Base-by-base conservation (phyloP, 2,329 filamentous ascomycete genomes). In the Lasiodiplodia theobromae region DNA sequence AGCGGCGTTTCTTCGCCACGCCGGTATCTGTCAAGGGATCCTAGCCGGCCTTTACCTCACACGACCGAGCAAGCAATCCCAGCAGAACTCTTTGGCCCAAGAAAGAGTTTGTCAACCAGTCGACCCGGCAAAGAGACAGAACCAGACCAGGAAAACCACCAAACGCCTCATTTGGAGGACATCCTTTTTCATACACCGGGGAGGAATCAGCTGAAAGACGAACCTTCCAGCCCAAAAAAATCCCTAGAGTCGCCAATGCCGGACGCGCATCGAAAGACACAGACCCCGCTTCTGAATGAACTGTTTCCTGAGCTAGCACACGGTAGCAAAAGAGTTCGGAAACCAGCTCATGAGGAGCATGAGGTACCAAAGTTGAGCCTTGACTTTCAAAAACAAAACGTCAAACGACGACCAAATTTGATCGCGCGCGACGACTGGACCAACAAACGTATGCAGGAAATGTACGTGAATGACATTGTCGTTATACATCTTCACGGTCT, bases 401-500 rank as follows among this genome's bases (percentile, higher is more conserved):
- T 12, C 16, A n/a, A 38, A n/a, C 31, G 31, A n/a, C 60, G 60
- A 25, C 23, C 44, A 25, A 12, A 18, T 8, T 10, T 52, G 6
- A 8, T 52, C 3, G n/a, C 11, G 23, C 51, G 60, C 11, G 28
- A 25, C 11, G 25, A 58, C 2, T 60, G 34, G n/a, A 60, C 38
- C 53, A 16, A 28, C 21, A n/a, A 14, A 21, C 14, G 51, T 31
- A 67, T 60, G 40, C 38, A 67, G 25, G 28, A 12, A 18, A 14
- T n/a, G 12, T 58, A 28, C 23, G 25, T n/a, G 31, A 38, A 67
- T 8, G 16, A 52, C 4, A 16, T 52, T 70, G 73, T 52, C 69
- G 74, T 47, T 67, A 71, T 31, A 73, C 75, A 25, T 51, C 71
- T 34, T 53, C 76, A 53, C 64, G 71, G 34, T 64, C 85, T 87